phyloP scores from a whole-genome alignment of 495 filamentous ascomycete species.

The Parmelia sp. region DNA sequence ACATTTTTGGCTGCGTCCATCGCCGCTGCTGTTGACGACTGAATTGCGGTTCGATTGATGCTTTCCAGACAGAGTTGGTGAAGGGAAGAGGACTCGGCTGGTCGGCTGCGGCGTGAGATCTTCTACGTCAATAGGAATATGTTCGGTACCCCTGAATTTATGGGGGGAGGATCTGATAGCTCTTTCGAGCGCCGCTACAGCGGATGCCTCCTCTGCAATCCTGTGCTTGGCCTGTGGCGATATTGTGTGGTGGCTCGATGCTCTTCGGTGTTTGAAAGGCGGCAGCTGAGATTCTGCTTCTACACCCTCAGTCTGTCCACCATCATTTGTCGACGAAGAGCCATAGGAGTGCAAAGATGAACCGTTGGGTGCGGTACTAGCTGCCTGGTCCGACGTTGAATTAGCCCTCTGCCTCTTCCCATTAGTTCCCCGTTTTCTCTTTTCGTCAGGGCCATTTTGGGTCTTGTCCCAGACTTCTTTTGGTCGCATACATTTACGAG shows the following conservation, averaged over 20 bases:
- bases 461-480: constrained; percentile 74
- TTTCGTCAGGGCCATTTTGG: constrained; percentile 33
- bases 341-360: constrained; percentile 15
- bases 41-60: constrained; percentile 19
- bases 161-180: constrained; percentile 68
- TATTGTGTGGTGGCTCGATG: constrained; percentile 26
- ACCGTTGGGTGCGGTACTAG: constrained; percentile 8
- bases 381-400: constrained; percentile 10
- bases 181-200: constrained; percentile 51
- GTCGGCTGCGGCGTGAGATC: constrained; percentile 57
- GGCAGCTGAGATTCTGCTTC: constrained; percentile 30
- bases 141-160: constrained; percentile 55
- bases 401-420: constrained; percentile 13
- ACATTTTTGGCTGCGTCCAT: constrained; percentile 23
- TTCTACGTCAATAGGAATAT: constrained; percentile 60
- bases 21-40: background rate
- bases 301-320: constrained; percentile 24
- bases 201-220: constrained; percentile 43
- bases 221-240: constrained; percentile 26
- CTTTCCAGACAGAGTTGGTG: constrained; percentile 24
- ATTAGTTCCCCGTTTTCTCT: constrained; percentile 39
- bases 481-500: constrained; percentile 78
- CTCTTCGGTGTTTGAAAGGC: constrained; percentile 29
- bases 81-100: constrained; percentile 72
- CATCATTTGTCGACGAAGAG: constrained; percentile 24